Evolutionary conservation across 805 yeast genomes (phyloP).

Genomic region (Starmerella lactis-condensi): DNA sequence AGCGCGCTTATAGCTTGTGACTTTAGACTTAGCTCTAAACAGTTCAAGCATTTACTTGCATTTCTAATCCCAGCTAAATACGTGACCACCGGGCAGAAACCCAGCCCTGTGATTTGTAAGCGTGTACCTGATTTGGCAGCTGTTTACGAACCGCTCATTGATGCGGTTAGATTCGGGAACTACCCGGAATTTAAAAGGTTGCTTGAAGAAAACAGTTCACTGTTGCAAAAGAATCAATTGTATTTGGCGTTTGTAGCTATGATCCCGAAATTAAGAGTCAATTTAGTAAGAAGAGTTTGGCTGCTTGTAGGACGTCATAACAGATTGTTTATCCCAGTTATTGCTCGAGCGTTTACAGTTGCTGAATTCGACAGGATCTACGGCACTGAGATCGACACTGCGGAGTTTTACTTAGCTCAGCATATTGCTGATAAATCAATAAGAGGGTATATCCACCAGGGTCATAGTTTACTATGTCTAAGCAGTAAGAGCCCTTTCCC

Average conservation of each 20-base stretch:
- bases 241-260: slow-evolving; percentile 10
- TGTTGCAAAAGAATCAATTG: slow-evolving; percentile 10
- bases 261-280: slow-evolving; percentile 6
- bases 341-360: slow-evolving; percentile 5
- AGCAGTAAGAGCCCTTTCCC: slow-evolving; percentile 16
- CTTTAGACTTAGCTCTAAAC: slow-evolving; percentile 1
- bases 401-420: slow-evolving; percentile 13
- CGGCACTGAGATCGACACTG: slow-evolving; percentile 5
- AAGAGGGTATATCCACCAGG: slow-evolving; percentile 16
- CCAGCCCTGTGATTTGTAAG: slow-evolving; percentile 9
- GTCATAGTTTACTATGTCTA: slow-evolving; percentile 11
- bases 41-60: slow-evolving; percentile 10
- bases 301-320: slow-evolving; percentile 6
- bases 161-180: slow-evolving; percentile 9
- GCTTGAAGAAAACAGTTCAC: slow-evolving; percentile 1
- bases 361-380: slow-evolving; percentile 1
- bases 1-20: slow-evolving; percentile 3
- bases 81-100: slow-evolving; percentile 5
- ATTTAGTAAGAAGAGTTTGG: slow-evolving; percentile 12
- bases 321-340: slow-evolving; percentile 7
- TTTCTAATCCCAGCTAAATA: slow-evolving; percentile 12
- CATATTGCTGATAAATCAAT: slow-evolving; percentile 12
- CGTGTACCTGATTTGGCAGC: slow-evolving; percentile 7
- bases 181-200: slow-evolving; percentile 1
- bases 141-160: slow-evolving; percentile 9